Evolutionary conservation across 1,284 basidiomycete genomes (phyloP), one percentile per base, ranked within the genome.

Genomic region (Entoloma clypeatum): DNA sequence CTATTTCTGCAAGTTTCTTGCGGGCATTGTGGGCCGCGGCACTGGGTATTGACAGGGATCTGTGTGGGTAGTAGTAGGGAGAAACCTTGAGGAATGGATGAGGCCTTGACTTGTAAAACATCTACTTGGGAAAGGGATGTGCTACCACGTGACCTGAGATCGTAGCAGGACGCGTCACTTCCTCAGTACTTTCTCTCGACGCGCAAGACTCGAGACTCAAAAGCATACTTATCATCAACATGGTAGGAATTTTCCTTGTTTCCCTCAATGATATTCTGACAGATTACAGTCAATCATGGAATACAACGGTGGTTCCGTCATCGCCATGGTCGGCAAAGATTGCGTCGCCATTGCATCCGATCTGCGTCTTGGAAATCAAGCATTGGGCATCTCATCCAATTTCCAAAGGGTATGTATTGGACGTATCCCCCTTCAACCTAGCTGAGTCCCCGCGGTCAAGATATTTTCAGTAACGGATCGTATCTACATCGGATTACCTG

Each of bases 321-420:
- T 99, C 67, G 96, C 96, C 69, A 99, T 99, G 93, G 86, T 87
- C 48, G 96, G 96, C 51, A 98, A 98, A 72, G 90, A 94, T 59
- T 99, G 96, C 64, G 96, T 99, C 45, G 96, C 95, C 43, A 99
- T 99, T 67, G 96, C 96, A 23, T 92, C 86, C 39, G 96, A 99
- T 69, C 65, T 97, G 54, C 81, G 96, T 50, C 71, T 99, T 47
- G 96, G 96, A 48, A 89, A 89, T 56, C 89, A 95, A 62, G 81
- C 89, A 8, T 67, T 96, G 55, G 86, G 90, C 29, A 81, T 99
- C 37, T 86, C 94, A 5, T 82, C 84, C 49, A 89, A 97, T 69
- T 97, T 95, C 60, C 88, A 97, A 65, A 97, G 93, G 81, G 92
- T 92, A 45, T 36, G 67, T 52, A 22, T 2, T 22, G 59, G 50